Evolutionary conservation across 2,329 filamentous ascomycete species (phyloP), one percentile per base, ranked within the genome.

Genomic region (Eurotiales sp.): DNA sequence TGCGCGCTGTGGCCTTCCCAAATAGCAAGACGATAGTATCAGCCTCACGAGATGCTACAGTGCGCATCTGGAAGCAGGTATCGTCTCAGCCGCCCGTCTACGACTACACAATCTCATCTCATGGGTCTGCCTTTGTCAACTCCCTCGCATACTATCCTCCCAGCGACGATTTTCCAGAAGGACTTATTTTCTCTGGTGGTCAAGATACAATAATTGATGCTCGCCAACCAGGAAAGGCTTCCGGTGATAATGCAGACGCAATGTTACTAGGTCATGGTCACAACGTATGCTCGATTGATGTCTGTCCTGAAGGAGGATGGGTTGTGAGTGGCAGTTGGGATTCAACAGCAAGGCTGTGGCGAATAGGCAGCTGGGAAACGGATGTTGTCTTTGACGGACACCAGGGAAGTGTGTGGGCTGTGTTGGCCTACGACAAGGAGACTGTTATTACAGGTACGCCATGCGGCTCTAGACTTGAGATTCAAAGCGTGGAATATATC

Each of bases 251-350:
- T 70, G 88, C 92, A 8, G 88, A 96, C 59, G 86, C 88, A 19
- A 78, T 97, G 56, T 79, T 99, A 8, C 76, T 96, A 46, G 92
- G 93, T 11, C 93, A 99, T 66, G 79, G 82, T 17, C 82, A 87
- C 67, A 97, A 97, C 62, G 84, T 99, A 41, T 96, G 92, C 67
- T 81, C 91, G 8, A 73, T 99, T 40, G 89, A 95, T 62, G 85
- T 89, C 14, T 86, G 85, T 46, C 81, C 86, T 1, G 80, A 84
- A 53, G 86, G 85, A 2, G 81, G 75, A 41, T 88, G 84, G 67
- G 78, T 97, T 36, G 85, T 96, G 42, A 97, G 92, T 58, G 93
- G 92, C 27, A 88, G 91, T 61, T 99, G 93, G 93, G 93, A 99
- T 69, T 83, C 83, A 25, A 87, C 90, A 57, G 91, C 90, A 23